phyloP scores from a whole-genome alignment of 2,329 filamentous ascomycete species.

The Apiospora phragmitis region DNA sequence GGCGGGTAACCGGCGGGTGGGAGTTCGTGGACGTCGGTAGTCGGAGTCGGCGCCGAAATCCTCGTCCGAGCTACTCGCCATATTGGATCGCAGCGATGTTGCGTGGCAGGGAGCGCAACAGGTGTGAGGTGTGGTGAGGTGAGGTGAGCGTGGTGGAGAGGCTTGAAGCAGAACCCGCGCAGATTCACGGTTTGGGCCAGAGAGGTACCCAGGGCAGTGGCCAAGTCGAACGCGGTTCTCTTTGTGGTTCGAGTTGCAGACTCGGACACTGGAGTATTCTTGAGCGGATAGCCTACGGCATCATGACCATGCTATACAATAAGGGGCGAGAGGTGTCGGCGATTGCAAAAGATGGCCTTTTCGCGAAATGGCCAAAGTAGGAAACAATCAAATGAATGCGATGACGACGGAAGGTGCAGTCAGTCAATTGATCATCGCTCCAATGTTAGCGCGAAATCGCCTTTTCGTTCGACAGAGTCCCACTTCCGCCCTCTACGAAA shows the following conservation, averaged over 20 bases:
- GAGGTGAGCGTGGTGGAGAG: neutral
- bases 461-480: neutral
- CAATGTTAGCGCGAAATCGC: neutral
- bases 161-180: neutral
- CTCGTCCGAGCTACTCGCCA: slow-evolving; percentile 12
- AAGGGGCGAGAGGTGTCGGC: neutral
- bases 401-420: slow-evolving; percentile 8
- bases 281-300: neutral
- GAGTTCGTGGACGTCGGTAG: slow-evolving; percentile 15
- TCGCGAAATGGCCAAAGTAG: neutral
- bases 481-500: neutral
- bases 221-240: neutral
- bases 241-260: neutral
- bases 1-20: slow-evolving; percentile 26
- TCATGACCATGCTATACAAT: neutral
- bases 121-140: neutral
- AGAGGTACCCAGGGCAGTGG: neutral
- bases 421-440: slow-evolving; percentile 8
- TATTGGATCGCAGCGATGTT: neutral
- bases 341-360: neutral
- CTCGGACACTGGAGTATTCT: neutral
- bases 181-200: neutral
- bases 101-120: neutral
- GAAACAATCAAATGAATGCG: neutral
- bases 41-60: slow-evolving; percentile 16